Conservation (phyloP, 257 asterid genomes). For the Catharanthus roseus region DNA sequence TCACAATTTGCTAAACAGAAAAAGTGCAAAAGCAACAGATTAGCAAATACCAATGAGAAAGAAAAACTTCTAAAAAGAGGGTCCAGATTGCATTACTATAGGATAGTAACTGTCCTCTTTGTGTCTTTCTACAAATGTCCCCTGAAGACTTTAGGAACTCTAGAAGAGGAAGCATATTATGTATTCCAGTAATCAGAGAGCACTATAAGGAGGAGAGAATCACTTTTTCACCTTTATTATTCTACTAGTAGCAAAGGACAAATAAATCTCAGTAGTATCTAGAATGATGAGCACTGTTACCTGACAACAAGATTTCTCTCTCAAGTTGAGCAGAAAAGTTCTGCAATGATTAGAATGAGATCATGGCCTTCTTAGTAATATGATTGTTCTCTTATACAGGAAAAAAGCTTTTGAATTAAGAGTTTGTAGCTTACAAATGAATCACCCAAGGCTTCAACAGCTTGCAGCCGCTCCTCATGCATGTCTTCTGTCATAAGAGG, state of each 20-base stretch:
- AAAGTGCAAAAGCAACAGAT: no score
- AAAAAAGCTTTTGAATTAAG: slow-evolving; percentile 4
- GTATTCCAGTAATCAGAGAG: no score
- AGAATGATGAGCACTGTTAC: slow-evolving; percentile 37
- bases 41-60: no score
- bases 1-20: no score
- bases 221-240: neutral
- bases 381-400: neutral
- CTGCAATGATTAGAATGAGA: slow-evolving; percentile 32
- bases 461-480: slow-evolving; percentile 88
- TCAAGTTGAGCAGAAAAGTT: slow-evolving; percentile 86
- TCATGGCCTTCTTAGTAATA: neutral
- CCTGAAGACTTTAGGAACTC: no score
- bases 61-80: no score
- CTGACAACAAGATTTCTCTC: slow-evolving; percentile 81
- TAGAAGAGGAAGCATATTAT: no score
- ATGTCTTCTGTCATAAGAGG: slow-evolving; percentile 96
- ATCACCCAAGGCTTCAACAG: slow-evolving; percentile 73
- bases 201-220: no score
- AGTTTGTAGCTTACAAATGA: slow-evolving; percentile 53
- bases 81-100: no score
- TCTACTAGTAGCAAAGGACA: neutral
- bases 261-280: neutral
- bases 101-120: no score
- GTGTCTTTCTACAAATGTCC: no score